These are phyloP conservation scores for Antitrichia curtipendula DNA, from an alignment of 225 moss, liverwort and hornwort species.

Conservation along the genomic window DNA sequence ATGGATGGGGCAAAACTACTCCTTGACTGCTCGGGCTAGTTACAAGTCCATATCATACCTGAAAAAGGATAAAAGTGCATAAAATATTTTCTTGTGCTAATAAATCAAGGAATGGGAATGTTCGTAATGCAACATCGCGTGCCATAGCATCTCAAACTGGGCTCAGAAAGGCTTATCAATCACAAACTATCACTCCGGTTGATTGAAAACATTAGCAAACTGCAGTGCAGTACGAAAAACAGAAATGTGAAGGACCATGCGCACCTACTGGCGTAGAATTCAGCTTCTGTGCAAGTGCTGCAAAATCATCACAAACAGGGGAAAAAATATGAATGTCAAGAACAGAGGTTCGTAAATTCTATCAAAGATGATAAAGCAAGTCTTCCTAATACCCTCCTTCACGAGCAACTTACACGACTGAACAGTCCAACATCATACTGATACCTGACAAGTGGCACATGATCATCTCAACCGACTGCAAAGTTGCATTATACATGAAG, in stretches of 20 bases:
- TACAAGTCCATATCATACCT: not conserved
- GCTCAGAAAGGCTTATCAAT: not conserved
- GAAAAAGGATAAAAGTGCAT: not conserved
- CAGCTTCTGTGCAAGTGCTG: slow-evolving; percentile 40
- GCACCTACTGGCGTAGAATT: slow-evolving; percentile 33
- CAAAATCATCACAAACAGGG: not conserved
- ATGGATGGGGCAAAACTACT: not conserved
- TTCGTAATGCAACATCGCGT: not conserved
- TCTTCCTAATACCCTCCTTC: not conserved
- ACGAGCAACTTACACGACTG: not conserved
- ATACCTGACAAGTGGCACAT: not conserved
- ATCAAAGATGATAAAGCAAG: not conserved
- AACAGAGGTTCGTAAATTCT: not conserved
- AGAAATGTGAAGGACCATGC: not conserved
- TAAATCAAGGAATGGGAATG: not conserved
- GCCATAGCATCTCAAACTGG: not conserved
- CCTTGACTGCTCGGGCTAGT: not conserved
- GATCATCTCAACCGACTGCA: not conserved
- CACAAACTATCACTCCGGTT: not conserved
- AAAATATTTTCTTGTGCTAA: too few relatives aligned
- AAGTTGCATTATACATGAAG: not conserved
- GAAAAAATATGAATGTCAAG: not conserved
- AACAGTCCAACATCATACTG: not conserved
- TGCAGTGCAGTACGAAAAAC: not conserved
- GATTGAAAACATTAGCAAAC: not conserved